These are phyloP conservation scores for Drechslera avenae DNA, from an alignment of 2,329 filamentous ascomycete species.

Conservation along the genomic window DNA sequence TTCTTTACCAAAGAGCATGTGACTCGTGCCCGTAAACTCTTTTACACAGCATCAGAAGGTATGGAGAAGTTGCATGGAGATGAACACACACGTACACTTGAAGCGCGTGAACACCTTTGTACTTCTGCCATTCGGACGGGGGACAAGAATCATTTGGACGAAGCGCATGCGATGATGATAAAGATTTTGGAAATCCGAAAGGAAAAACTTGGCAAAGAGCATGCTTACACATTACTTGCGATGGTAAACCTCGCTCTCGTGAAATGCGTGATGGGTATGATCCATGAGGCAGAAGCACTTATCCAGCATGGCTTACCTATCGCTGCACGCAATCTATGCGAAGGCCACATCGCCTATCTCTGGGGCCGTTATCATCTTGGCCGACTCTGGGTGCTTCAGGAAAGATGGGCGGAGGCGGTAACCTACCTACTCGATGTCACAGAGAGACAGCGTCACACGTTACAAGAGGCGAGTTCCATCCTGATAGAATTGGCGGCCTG, in stretches of 20 bases:
- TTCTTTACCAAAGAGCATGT: constrained; percentile 6
- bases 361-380: constrained; percentile 10
- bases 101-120: constrained; percentile 9
- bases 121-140: neutral
- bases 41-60: constrained; percentile 8
- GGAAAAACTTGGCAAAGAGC: constrained; percentile 30
- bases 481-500: constrained; percentile 14
- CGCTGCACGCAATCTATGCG: constrained; percentile 24
- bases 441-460: constrained; percentile 8
- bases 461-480: constrained; percentile 11
- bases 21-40: constrained; percentile 5
- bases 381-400: constrained; percentile 8
- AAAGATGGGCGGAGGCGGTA: constrained; percentile 14
- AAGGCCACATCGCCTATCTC: constrained; percentile 25
- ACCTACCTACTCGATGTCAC: constrained; percentile 10
- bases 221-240: constrained; percentile 34
- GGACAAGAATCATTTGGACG: neutral
- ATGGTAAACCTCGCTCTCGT: constrained; percentile 24
- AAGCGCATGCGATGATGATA: constrained; percentile 8
- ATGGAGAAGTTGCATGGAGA: constrained; percentile 10
- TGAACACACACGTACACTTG: constrained; percentile 13
- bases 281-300: constrained; percentile 25
- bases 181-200: constrained; percentile 20
- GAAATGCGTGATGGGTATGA: constrained; percentile 22
- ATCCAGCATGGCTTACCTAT: constrained; percentile 17